phyloP scores from a whole-genome alignment of 192 early-diverging fungal species.

The Lunasporangiospora selenospora region DNA sequence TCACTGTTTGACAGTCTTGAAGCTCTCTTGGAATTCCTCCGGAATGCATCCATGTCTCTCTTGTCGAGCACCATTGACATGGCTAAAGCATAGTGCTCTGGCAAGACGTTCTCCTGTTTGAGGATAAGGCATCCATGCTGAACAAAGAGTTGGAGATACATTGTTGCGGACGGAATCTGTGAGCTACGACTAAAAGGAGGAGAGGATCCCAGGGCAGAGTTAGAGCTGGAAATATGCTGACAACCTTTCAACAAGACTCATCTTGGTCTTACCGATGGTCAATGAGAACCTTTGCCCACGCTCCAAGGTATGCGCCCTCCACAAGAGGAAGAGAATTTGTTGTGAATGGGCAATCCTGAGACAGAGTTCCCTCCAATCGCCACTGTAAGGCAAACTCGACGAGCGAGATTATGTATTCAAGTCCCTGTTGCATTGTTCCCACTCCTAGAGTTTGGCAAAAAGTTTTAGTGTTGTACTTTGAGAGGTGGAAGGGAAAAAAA shows the following conservation, averaged over 20 bases:
- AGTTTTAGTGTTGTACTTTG: neutral
- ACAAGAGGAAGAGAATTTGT: slow-evolving; percentile 4
- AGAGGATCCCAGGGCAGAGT: neutral
- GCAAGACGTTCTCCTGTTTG: slow-evolving; percentile 12
- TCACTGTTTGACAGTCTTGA: slow-evolving; percentile 22
- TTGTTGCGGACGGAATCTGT: slow-evolving; percentile 1
- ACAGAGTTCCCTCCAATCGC: slow-evolving; percentile 1
- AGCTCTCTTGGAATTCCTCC: slow-evolving; percentile 31
- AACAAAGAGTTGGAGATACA: slow-evolving; percentile 24
- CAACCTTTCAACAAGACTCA: neutral
- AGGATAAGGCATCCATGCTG: slow-evolving; percentile 19
- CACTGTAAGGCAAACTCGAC: slow-evolving; percentile 9
- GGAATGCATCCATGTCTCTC: slow-evolving; percentile 28
- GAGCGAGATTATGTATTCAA: slow-evolving; percentile 3
- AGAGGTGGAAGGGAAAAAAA: neutral
- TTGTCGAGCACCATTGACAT: slow-evolving; percentile 29
- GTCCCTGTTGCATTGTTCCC: slow-evolving; percentile 26
- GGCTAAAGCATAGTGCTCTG: slow-evolving; percentile 19
- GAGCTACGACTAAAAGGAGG: slow-evolving; percentile 11
- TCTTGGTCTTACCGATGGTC: slow-evolving; percentile 16
- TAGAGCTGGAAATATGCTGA: neutral
- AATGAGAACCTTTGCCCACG: slow-evolving; percentile 25
- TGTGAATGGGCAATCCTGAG: neutral
- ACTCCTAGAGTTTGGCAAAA: neutral
- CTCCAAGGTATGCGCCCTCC: slow-evolving; percentile 18